Conservation (phyloP, 2,329 filamentous ascomycete species). For the Sporothrix pallida region DNA sequence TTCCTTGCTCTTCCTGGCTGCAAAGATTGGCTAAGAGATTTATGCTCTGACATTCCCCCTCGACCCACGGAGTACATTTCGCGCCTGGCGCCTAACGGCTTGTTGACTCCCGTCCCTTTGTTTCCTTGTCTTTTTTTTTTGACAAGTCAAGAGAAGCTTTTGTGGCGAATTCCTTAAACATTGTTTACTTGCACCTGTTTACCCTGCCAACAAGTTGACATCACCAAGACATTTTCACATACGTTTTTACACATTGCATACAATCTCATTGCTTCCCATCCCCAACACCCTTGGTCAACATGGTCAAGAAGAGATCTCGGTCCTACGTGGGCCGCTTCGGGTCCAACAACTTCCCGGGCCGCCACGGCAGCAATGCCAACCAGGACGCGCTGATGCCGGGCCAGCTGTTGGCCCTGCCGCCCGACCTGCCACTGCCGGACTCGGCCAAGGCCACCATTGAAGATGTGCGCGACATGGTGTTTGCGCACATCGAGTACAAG, state of each 20-base stretch:
- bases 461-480: slow-evolving; percentile 19
- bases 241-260: too few species aligned
- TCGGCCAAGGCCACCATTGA: slow-evolving; percentile 16
- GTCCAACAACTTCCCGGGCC: background rate
- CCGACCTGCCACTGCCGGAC: slow-evolving; percentile 16
- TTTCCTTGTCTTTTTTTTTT: background rate
- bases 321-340: slow-evolving; percentile 28
- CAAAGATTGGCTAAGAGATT: background rate
- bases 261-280: background rate
- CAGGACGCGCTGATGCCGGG: slow-evolving; percentile 11
- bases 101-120: background rate
- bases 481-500: slow-evolving; percentile 27
- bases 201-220: background rate
- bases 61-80: background rate
- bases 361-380: slow-evolving; percentile 20
- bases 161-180: too few species aligned
- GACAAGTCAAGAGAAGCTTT: background rate
- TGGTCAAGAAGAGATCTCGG: slow-evolving; percentile 23
- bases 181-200: background rate
- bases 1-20: background rate
- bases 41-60: background rate
- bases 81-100: background rate
- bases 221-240: background rate
- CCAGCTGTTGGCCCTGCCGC: slow-evolving; percentile 24
- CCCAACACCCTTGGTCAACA: background rate